Conservation (phyloP, 371 early-diverging fungal species). For the Zopfochytrium polystomum region DNA sequence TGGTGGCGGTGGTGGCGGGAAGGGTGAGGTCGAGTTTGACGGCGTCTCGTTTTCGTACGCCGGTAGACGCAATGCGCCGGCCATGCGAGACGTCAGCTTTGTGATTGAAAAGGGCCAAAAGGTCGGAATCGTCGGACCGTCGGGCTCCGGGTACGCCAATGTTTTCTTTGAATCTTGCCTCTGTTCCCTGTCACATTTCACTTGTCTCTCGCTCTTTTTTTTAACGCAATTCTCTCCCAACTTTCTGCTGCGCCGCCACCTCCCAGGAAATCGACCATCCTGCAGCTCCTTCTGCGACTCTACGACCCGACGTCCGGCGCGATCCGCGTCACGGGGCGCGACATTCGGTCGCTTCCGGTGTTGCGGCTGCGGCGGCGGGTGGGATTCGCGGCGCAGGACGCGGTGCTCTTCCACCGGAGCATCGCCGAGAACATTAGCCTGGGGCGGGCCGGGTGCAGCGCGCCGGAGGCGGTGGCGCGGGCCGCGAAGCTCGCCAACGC, state of each 20-base stretch:
- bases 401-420: slow-evolving; percentile 77
- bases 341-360: slow-evolving; percentile 43
- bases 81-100: slow-evolving; percentile 69
- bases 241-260: background rate
- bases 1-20: too few species aligned
- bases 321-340: slow-evolving; percentile 41
- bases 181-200: background rate
- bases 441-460: slow-evolving; percentile 48
- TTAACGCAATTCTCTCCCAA: background rate
- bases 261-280: slow-evolving; percentile 79
- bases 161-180: background rate
- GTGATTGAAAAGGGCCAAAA: slow-evolving; percentile 52
- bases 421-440: slow-evolving; percentile 75
- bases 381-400: slow-evolving; percentile 86
- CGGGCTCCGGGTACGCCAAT: slow-evolving; percentile 66
- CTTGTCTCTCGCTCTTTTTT: background rate
- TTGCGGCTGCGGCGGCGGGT: slow-evolving; percentile 69
- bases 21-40: slow-evolving; percentile 42
- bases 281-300: slow-evolving; percentile 85
- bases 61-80: slow-evolving; percentile 66
- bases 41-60: slow-evolving; percentile 62
- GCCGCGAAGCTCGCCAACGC: slow-evolving; percentile 68
- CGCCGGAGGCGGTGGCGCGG: slow-evolving; percentile 40
- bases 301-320: slow-evolving; percentile 57
- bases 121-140: slow-evolving; percentile 59